Conservation (phyloP, 768 basidiomycete species). For the Lentinula detonsa region DNA sequence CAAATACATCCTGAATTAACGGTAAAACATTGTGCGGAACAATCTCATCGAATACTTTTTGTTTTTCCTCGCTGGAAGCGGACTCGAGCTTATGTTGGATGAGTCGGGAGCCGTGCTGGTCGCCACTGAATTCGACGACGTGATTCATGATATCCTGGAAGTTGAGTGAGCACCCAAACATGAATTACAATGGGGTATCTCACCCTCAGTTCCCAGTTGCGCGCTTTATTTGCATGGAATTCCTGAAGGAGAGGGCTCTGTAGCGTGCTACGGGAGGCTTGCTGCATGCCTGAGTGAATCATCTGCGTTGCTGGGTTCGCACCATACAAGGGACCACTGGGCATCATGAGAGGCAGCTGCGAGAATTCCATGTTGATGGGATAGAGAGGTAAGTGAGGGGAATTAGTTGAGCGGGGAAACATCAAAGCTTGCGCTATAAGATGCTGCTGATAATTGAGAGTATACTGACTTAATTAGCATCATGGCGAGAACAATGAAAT, state of each 20-base stretch:
- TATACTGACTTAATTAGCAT: conserved; percentile 26
- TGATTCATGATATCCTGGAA: conserved; percentile 79
- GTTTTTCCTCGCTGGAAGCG: conserved; percentile 74
- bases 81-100: conserved; percentile 84
- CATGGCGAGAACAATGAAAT: conserved; percentile 4
- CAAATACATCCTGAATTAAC: conserved; percentile 89
- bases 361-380: conserved; percentile 41
- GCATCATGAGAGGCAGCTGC: conserved; percentile 39
- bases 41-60: conserved; percentile 82
- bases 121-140: conserved; percentile 86
- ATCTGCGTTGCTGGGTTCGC: conserved; percentile 27
- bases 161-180: background rate
- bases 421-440: conserved; percentile 33
- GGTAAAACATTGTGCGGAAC: conserved; percentile 67
- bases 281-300: conserved; percentile 34
- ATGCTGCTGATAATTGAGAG: conserved; percentile 39
- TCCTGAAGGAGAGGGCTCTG: conserved; percentile 79
- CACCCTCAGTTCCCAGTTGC: conserved; percentile 80
- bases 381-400: conserved; percentile 39
- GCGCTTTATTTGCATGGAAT: conserved; percentile 73
- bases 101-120: conserved; percentile 98
- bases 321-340: conserved; percentile 40
- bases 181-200: conserved; percentile 9
- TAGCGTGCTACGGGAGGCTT: conserved; percentile 39
- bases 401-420: conserved; percentile 36